Conservation (phyloP, 257 asterid genomes). For the Jaltomata sinuosa region DNA sequence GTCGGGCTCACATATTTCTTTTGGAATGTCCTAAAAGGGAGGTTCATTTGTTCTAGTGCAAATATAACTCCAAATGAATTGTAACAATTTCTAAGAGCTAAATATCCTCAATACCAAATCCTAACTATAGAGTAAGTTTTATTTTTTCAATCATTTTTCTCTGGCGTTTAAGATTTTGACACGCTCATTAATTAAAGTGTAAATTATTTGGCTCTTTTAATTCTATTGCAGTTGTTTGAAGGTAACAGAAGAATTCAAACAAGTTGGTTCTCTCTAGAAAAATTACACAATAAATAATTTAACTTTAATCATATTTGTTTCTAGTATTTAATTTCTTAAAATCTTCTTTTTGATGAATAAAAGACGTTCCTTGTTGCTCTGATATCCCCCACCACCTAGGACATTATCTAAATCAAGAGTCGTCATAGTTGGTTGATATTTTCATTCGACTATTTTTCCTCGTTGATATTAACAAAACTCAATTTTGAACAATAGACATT, state of each 20-base stretch:
- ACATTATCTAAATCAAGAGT: background rate
- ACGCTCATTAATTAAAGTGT: background rate
- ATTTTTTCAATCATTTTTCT: background rate
- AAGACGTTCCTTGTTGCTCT: background rate
- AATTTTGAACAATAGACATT: too few species aligned
- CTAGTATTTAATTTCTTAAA: too few species aligned
- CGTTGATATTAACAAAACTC: too few species aligned
- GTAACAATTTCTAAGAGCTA: slow-evolving; percentile 18
- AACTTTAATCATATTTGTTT: too few species aligned
- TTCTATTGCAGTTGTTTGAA: slow-evolving; percentile 7
- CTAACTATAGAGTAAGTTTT: slow-evolving; percentile 37
- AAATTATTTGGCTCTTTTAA: background rate
- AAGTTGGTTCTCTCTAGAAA: slow-evolving; percentile 6
- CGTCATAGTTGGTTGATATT: background rate
- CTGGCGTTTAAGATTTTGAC: background rate
- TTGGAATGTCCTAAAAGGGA: slow-evolving; percentile 45
- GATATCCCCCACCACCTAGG: background rate
- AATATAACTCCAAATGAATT: slow-evolving; percentile 20
- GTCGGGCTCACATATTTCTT: background rate
- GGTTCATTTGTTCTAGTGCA: slow-evolving; percentile 30
- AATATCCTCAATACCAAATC: slow-evolving; percentile 40
- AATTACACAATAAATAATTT: too few species aligned
- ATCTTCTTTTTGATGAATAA: too few species aligned
- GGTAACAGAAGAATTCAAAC: background rate
- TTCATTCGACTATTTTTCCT: too few species aligned